Conservation (phyloP, 768 basidiomycete species). For the Pleurotus eryngii region DNA sequence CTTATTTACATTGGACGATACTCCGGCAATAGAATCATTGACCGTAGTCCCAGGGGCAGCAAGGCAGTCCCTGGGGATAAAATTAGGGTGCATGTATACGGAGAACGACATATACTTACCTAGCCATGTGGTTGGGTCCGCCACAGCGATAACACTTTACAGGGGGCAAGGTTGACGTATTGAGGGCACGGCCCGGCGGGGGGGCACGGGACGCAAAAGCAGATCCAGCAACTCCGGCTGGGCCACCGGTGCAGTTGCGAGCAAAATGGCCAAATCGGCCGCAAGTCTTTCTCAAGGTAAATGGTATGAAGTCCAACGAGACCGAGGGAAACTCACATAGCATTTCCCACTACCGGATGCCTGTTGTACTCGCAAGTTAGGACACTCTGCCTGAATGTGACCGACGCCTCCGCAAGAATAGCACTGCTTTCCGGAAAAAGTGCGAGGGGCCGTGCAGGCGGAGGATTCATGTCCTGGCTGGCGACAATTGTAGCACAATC, state of each 20-base stretch:
- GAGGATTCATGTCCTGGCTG: slow-evolving; percentile 94
- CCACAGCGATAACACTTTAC: slow-evolving; percentile 91
- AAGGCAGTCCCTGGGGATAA: slow-evolving; percentile 61
- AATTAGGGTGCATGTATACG: slow-evolving; percentile 5
- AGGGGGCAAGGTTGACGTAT: slow-evolving; percentile 73
- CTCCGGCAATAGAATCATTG: slow-evolving; percentile 40
- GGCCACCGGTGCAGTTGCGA: slow-evolving; percentile 61
- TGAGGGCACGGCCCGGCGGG: slow-evolving; percentile 71
- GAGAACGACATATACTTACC: slow-evolving; percentile 34
- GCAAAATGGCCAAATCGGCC: slow-evolving; percentile 84
- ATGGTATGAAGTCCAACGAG: slow-evolving; percentile 6
- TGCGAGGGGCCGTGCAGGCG: slow-evolving; percentile 81
- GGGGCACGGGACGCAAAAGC: slow-evolving; percentile 66
- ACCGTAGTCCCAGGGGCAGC: slow-evolving; percentile 60
- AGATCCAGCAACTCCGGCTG: slow-evolving; percentile 29
- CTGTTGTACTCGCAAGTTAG: slow-evolving; percentile 68
- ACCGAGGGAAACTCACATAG: slow-evolving; percentile 52
- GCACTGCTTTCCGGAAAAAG: slow-evolving; percentile 84
- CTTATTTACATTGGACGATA: slow-evolving; percentile 48
- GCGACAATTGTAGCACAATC: slow-evolving; percentile 93
- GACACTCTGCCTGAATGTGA: slow-evolving; percentile 86
- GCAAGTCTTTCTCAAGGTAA: slow-evolving; percentile 51
- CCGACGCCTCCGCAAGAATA: slow-evolving; percentile 93
- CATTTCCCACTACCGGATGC: slow-evolving; percentile 71
- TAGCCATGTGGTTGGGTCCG: slow-evolving; percentile 84